A percentile compares a stretch with the other conserved stretches of the same genome.
phyloP scores from a whole-genome alignment of 345 rosid species.

The Corymbia maculata region DNA sequence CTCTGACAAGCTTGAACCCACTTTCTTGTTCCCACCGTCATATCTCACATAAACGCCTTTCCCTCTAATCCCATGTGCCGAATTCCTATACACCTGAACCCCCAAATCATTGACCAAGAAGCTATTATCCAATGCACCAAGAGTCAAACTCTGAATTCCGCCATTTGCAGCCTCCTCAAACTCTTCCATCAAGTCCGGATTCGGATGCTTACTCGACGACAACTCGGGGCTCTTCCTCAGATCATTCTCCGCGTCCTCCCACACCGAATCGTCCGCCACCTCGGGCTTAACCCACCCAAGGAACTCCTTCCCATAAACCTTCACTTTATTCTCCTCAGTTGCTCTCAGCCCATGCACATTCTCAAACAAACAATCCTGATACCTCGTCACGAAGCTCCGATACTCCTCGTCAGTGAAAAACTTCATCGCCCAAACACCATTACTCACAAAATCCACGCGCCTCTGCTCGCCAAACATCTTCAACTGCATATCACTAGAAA shows the following conservation, averaged over 20 bases:
- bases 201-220: conserved; percentile 15
- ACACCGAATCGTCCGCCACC: conserved; percentile 80
- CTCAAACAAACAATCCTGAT: conserved; percentile 75
- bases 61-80: conserved; percentile 61
- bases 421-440: conserved; percentile 89
- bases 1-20: conserved; percentile 11
- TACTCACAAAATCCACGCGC: conserved; percentile 66
- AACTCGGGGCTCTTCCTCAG: conserved; percentile 5
- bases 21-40: conserved; percentile 28
- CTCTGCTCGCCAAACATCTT: conserved; percentile 84
- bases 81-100: conserved; percentile 77
- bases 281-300: conserved; percentile 88
- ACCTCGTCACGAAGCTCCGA: conserved; percentile 50
- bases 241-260: conserved; percentile 81
- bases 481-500: conserved; percentile 73
- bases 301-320: conserved; percentile 85
- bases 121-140: conserved; percentile 86
- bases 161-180: conserved; percentile 86
- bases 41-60: conserved; percentile 69
- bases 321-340: conserved; percentile 56
- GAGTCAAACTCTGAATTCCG: conserved; percentile 81
- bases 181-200: conserved; percentile 55
- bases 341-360: conserved; percentile 66
- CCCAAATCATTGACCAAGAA: conserved; percentile 86
- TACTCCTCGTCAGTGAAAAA: conserved; percentile 59